Percentiles rank a stretch among this genome's conserved stretches.
Conservation (phyloP, 768 basidiomycete genomes). For the Tephrocybe sp. region DNA sequence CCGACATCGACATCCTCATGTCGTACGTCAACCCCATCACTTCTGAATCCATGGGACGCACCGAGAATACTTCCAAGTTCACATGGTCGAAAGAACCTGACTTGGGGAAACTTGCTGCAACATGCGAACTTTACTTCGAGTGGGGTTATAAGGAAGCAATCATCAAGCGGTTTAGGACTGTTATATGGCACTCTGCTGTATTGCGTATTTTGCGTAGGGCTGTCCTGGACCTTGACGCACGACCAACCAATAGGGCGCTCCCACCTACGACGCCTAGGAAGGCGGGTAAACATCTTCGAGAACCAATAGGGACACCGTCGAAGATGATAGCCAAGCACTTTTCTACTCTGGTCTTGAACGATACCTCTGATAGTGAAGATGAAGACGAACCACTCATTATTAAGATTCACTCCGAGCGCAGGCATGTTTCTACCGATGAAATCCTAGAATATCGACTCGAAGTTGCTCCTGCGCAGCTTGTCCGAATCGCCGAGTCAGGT, state of each 20-base stretch:
- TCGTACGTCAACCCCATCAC: slow-evolving; percentile 80
- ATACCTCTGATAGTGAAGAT: slow-evolving; percentile 28
- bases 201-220: slow-evolving; percentile 69
- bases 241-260: background rate
- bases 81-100: slow-evolving; percentile 62
- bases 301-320: slow-evolving; percentile 44
- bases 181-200: slow-evolving; percentile 76
- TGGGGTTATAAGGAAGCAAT: slow-evolving; percentile 87
- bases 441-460: slow-evolving; percentile 80
- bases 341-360: slow-evolving; percentile 40
- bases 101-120: slow-evolving; percentile 65
- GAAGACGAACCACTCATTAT: slow-evolving; percentile 48
- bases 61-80: slow-evolving; percentile 32
- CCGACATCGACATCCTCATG: slow-evolving; percentile 67
- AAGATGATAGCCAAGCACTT: slow-evolving; percentile 58
- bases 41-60: slow-evolving; percentile 54
- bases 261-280: slow-evolving; percentile 41
- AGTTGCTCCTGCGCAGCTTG: slow-evolving; percentile 64
- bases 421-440: slow-evolving; percentile 68
- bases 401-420: slow-evolving; percentile 63
- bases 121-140: slow-evolving; percentile 88
- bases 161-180: slow-evolving; percentile 77
- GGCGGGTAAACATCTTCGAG: slow-evolving; percentile 21
- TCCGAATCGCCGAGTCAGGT: slow-evolving; percentile 61
- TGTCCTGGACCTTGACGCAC: slow-evolving; percentile 47